These are phyloP conservation scores for Nemania sp. DNA, from an alignment of 2,329 filamentous ascomycete species.

Conservation along the genomic window DNA sequence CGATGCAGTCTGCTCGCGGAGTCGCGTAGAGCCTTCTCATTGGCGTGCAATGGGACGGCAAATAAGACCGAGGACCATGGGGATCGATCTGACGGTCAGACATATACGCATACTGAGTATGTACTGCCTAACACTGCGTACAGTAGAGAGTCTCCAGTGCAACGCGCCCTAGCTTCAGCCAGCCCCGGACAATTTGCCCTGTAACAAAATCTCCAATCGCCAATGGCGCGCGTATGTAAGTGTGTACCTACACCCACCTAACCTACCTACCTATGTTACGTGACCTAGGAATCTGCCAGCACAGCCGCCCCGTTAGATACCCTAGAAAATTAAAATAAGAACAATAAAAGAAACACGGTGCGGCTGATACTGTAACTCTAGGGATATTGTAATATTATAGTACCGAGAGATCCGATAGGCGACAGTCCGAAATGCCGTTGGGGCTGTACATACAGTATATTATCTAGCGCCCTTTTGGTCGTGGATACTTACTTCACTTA, in stretches of 20 bases:
- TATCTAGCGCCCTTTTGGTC: not conserved
- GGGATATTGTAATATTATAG: not conserved
- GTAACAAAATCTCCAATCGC: not conserved
- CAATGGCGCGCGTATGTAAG: not conserved
- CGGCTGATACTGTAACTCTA: conserved; percentile 4
- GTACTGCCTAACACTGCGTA: too few relatives aligned
- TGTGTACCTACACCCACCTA: too few relatives aligned
- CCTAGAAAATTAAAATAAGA: not conserved
- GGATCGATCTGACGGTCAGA: conserved; percentile 1
- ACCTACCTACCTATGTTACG: not conserved
- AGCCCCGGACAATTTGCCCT: not conserved
- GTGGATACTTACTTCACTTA: not conserved
- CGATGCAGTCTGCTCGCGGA: too few relatives aligned
- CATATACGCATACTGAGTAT: too few relatives aligned
- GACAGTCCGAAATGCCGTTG: conserved; percentile 1
- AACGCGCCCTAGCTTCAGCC: conserved; percentile 3
- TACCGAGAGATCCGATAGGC: conserved; percentile 20
- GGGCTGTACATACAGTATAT: not conserved
- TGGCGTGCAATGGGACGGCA: not conserved
- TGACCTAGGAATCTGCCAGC: not conserved
- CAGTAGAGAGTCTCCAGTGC: not conserved
- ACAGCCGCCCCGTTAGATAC: not conserved
- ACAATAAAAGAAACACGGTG: conserved; percentile 1
- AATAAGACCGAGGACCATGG: not conserved
- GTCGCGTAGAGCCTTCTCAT: not conserved